phyloP scores from a whole-genome alignment of 805 yeast species.

The Metschnikowia koreensis region DNA sequence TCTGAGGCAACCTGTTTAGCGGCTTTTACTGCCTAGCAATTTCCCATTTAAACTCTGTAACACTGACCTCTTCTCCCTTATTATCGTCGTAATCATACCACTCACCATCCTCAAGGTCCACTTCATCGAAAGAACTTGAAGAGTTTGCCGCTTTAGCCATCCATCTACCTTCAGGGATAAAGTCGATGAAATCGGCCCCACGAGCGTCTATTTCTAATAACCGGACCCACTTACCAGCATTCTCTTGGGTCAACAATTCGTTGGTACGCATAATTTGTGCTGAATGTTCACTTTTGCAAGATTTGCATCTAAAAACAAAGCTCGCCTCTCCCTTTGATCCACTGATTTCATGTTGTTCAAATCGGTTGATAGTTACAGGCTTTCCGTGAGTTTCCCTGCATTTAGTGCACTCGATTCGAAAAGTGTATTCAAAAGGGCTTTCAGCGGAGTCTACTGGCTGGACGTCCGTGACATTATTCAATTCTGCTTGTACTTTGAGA shows the following conservation, averaged over 20 bases:
- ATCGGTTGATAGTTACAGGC: constrained; percentile 62
- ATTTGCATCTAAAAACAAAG: constrained; percentile 72
- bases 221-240: constrained; percentile 40
- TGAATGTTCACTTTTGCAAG: constrained; percentile 50
- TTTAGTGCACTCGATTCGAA: constrained; percentile 68
- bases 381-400: constrained; percentile 80
- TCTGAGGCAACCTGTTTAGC: neutral
- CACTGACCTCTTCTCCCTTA: constrained; percentile 73
- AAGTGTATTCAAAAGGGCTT: constrained; percentile 71
- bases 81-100: constrained; percentile 96
- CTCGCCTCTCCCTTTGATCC: constrained; percentile 83
- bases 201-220: constrained; percentile 78
- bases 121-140: constrained; percentile 53
- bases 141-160: constrained; percentile 53
- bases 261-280: constrained; percentile 34
- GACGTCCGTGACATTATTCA: constrained; percentile 54
- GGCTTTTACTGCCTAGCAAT: constrained; percentile 33
- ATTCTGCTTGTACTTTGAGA: constrained; percentile 43
- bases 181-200: constrained; percentile 72
- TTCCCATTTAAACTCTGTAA: constrained; percentile 71
- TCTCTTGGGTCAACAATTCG: constrained; percentile 37
- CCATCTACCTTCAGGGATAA: constrained; percentile 66
- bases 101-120: constrained; percentile 76
- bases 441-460: constrained; percentile 58
- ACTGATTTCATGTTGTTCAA: constrained; percentile 60